Percentiles rank a stretch among this genome's conserved stretches.
Conservation (phyloP, 1,139 yeast species). For the Yamadazyma spencermartinsiae region DNA sequence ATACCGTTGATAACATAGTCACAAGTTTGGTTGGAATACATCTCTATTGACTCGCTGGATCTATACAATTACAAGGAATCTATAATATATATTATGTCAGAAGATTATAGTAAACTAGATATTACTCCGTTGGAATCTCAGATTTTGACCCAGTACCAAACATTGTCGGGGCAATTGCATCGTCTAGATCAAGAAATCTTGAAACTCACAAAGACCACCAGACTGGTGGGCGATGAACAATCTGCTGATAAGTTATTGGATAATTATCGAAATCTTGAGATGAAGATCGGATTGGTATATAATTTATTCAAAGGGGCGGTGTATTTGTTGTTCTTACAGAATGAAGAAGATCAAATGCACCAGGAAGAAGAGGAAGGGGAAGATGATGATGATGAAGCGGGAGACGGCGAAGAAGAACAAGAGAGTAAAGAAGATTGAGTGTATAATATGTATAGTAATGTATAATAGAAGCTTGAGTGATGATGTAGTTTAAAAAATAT, state of each 20-base stretch:
- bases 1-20: too few relatives aligned
- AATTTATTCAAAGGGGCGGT: slow-evolving; percentile 71
- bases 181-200: slow-evolving; percentile 34
- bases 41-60: too few relatives aligned
- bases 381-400: not conserved
- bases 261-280: slow-evolving; percentile 58
- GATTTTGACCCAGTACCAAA: slow-evolving; percentile 49
- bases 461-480: too few relatives aligned
- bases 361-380: slow-evolving; percentile 6
- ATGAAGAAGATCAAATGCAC: slow-evolving; percentile 11
- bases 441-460: too few relatives aligned
- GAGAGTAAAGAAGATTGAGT: too few relatives aligned
- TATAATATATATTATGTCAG: too few relatives aligned
- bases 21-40: too few relatives aligned
- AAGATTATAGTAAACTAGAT: slow-evolving; percentile 31
- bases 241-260: slow-evolving; percentile 36
- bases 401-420: not conserved
- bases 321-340: slow-evolving; percentile 46
- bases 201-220: slow-evolving; percentile 22
- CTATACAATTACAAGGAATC: too few relatives aligned
- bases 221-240: slow-evolving; percentile 12
- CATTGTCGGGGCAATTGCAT: slow-evolving; percentile 42
- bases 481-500: too few relatives aligned
- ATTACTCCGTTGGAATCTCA: slow-evolving; percentile 40
- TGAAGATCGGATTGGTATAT: slow-evolving; percentile 62